These are phyloP conservation scores for Solanum sejunctum DNA, from an alignment of 257 asterid species.

Conservation along the genomic window DNA sequence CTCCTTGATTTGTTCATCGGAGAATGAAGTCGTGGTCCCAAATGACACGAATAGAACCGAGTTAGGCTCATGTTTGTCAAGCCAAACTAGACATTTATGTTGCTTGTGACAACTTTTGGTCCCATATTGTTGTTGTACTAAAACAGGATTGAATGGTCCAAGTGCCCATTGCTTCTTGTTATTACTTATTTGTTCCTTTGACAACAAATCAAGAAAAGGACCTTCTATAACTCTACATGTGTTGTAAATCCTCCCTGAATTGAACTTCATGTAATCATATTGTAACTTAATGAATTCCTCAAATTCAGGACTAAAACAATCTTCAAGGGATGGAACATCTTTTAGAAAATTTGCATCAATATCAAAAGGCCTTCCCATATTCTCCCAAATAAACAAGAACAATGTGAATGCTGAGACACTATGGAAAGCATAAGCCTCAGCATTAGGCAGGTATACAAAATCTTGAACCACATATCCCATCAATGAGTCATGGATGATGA, in stretches of 20 bases:
- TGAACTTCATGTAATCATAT: constrained; percentile 15
- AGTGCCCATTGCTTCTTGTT: constrained; percentile 50
- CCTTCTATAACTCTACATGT: constrained; percentile 42
- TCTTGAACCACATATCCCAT: constrained; percentile 60
- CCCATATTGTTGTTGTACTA: background rate
- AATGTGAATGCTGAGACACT: constrained; percentile 44
- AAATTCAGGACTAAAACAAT: constrained; percentile 40
- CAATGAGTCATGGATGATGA: constrained; percentile 36
- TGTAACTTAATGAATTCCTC: constrained; percentile 16
- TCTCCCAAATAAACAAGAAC: constrained; percentile 45
- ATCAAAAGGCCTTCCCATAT: constrained; percentile 25
- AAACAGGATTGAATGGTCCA: constrained; percentile 62
- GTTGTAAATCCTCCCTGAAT: constrained; percentile 54
- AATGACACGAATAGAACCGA: constrained; percentile 37
- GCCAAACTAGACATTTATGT: constrained; percentile 39
- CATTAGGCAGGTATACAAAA: constrained; percentile 17
- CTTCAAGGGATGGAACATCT: constrained; percentile 26
- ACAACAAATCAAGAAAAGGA: constrained; percentile 29
- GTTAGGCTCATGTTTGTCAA: constrained; percentile 13
- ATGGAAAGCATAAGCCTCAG: constrained; percentile 41
- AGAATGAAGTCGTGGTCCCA: constrained; percentile 40
- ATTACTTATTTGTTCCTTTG: constrained; percentile 15
- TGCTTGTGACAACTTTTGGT: background rate
- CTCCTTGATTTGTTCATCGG: constrained; percentile 21
- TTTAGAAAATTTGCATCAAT: constrained; percentile 17